Percentiles rank a stretch among this genome's conserved stretches.
Evolutionary conservation across 1,284 basidiomycete genomes (phyloP).

Genomic region (Sphaerobolus stellatus): DNA sequence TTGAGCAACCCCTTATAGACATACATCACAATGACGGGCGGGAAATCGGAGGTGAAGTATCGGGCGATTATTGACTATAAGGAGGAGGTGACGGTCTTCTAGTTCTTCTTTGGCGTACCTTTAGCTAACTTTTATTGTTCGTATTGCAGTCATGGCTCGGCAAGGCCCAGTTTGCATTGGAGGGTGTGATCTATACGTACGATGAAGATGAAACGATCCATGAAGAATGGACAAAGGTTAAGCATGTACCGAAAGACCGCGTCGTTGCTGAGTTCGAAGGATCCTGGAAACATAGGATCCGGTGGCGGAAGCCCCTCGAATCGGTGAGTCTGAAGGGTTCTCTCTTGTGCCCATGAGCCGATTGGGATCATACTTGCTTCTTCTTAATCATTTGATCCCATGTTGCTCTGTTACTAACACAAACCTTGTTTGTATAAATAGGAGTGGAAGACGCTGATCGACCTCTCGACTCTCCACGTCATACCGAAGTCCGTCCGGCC

Average conservation of each 20-base stretch:
- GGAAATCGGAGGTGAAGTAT: constrained; percentile 59
- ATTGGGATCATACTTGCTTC: too few relatives aligned
- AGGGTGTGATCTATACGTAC: constrained; percentile 89
- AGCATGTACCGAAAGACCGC: constrained; percentile 81
- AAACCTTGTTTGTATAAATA: constrained; percentile 34
- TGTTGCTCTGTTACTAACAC: constrained; percentile 22
- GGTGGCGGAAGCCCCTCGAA: constrained; percentile 72
- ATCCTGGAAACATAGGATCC: constrained; percentile 81
- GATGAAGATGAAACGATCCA: constrained; percentile 59
- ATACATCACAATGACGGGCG: constrained; percentile 79
- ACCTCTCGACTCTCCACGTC: constrained; percentile 72
- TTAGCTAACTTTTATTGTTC: background rate
- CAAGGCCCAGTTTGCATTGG: constrained; percentile 81
- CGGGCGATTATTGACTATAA: constrained; percentile 91
- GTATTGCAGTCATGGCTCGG: constrained; percentile 82
- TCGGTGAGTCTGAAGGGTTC: constrained; percentile 45
- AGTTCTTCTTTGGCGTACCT: constrained; percentile 9
- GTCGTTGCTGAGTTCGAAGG: constrained; percentile 86
- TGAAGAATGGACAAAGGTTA: constrained; percentile 83
- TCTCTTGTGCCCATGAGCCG: too few relatives aligned
- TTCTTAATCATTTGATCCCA: constrained; percentile 30
- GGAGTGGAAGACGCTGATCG: constrained; percentile 74
- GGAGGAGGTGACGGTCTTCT: constrained; percentile 75
- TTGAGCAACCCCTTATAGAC: constrained; percentile 44
- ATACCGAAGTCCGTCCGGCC: constrained; percentile 86